phyloP scores from a whole-genome alignment of 2,329 filamentous ascomycete genomes.

The Sclerotiophoma versabilis region DNA sequence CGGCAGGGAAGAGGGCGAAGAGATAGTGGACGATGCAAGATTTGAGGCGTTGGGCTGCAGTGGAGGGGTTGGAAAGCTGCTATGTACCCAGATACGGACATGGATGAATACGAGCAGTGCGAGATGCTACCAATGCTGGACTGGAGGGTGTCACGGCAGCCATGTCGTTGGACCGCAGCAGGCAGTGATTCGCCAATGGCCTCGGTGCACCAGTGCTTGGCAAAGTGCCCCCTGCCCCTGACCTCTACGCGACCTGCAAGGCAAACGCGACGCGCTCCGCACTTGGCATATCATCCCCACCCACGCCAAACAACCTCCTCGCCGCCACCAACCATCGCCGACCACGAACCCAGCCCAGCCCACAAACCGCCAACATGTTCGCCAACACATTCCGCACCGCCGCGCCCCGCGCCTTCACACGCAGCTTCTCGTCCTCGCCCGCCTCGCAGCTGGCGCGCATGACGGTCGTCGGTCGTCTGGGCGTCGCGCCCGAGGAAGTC shows the following conservation, averaged over 20 bases:
- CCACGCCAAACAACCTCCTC: constrained; percentile 16
- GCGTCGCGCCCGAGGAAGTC: constrained; percentile 76
- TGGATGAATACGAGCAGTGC: background rate
- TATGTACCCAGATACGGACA: background rate
- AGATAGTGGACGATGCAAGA: constrained; percentile 19
- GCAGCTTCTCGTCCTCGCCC: constrained; percentile 77
- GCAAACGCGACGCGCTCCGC: constrained; percentile 8
- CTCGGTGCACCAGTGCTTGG: constrained; percentile 1
- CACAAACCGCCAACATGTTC: constrained; percentile 34
- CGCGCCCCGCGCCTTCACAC: constrained; percentile 62
- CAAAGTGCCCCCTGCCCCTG: constrained; percentile 4
- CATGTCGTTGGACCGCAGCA: background rate
- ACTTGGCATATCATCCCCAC: constrained; percentile 17
- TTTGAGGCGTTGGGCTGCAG: background rate
- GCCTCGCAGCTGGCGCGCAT: constrained; percentile 75
- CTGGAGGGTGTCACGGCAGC: background rate
- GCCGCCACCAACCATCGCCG: background rate
- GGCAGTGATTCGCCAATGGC: constrained; percentile 3
- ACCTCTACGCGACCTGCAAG: constrained; percentile 3
- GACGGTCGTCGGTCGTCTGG: constrained; percentile 86
- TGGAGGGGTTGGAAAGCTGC: background rate
- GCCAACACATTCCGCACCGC: constrained; percentile 56
- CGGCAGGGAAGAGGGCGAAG: constrained; percentile 66
- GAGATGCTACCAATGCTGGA: background rate
- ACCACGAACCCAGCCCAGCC: constrained; percentile 5